Base-by-base conservation (phyloP, 2,329 filamentous ascomycete species). In the Pseudogymnoascus sp. region DNA sequence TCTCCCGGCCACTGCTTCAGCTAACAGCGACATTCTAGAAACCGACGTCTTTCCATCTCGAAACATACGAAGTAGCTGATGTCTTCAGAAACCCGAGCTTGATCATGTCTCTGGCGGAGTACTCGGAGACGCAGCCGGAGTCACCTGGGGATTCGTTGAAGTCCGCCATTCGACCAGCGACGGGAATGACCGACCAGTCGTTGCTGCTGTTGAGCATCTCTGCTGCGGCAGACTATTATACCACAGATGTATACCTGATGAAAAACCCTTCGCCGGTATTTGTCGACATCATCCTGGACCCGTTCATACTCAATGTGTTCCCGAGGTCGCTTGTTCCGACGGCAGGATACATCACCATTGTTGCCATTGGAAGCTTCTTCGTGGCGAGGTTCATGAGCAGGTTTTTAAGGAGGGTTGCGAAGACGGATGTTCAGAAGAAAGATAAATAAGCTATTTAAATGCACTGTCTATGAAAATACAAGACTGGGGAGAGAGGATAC, bases 271-370 rank as follows among this genome's bases (percentile, higher is more conserved):
- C 87, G 1, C 84, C 86, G 0, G 91, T 97, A 3, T 78, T 86
- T 62, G 88, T 88, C 61, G 93, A 99, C 69, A 76, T 86, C 74
- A 89, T 97, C 70, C 83, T 99, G 23, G 95, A 97, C 74, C 92
- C 92, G 0, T 97, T 88, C 72, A 66, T 96, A 42, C 77, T 87
- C 71, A 95, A 96, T 77, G 72, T 92, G 14, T 80, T 97, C 62
- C 95, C 95, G 11, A 80, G 80, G 61, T 96, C 92, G 3, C 78
- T 97, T 14, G 71, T 89, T 21, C 86, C 90, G 18, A 93, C 89
- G 1, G 84, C 84, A 11, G 77, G 77, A 37, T 96, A 92, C 75
- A 80, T 96, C 62, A 70, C 81, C 3, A 68, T 83, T 2, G 81
- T 96, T 62, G 84, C 85, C 12, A 67, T 73, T 62, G 68, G 69